These are phyloP conservation scores for Amanita brunnescens DNA, from an alignment of 768 basidiomycete species.

Conservation along the genomic window DNA sequence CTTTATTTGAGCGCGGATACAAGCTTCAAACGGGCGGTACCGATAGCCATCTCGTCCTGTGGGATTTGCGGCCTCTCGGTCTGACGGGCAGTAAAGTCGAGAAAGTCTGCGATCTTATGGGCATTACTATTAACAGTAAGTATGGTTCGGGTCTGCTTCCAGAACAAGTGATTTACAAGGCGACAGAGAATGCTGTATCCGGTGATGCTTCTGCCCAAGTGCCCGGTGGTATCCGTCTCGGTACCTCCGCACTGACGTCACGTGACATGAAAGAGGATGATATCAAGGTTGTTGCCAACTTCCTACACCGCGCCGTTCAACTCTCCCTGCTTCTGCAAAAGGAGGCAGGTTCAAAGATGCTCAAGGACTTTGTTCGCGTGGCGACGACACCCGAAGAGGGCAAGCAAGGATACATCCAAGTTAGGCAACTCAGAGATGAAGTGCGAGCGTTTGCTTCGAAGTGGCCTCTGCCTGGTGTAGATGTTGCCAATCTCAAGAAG, in stretches of 20 bases:
- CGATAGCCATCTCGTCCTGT: constrained; percentile 96
- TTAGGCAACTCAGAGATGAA: constrained; percentile 68
- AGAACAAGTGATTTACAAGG: background rate
- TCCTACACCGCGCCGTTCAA: constrained; percentile 93
- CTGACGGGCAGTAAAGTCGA: constrained; percentile 98
- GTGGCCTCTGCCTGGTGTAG: constrained; percentile 92
- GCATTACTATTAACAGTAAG: constrained; percentile 94
- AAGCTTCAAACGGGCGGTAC: constrained; percentile 95
- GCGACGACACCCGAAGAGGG: constrained; percentile 63
- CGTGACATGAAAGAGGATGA: constrained; percentile 88
- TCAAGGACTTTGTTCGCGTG: constrained; percentile 91
- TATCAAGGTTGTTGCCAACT: constrained; percentile 77
- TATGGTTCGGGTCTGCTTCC: constrained; percentile 7
- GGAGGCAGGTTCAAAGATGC: constrained; percentile 88
- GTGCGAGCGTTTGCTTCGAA: constrained; percentile 72
- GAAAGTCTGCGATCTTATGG: constrained; percentile 94
- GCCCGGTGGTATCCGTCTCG: constrained; percentile 95
- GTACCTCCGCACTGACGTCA: constrained; percentile 89
- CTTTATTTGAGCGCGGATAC: constrained; percentile 76
- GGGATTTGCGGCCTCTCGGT: constrained; percentile 93
- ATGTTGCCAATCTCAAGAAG: constrained; percentile 36
- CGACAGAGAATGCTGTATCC: constrained; percentile 87
- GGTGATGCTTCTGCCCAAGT: constrained; percentile 94
- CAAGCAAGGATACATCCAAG: constrained; percentile 60
- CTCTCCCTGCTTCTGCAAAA: constrained; percentile 84